A percentile compares a stretch with the other conserved stretches of the same genome.
These are phyloP conservation scores for Hamigera avellanea DNA, from an alignment of 495 filamentous ascomycete species.

Conservation along the genomic window DNA sequence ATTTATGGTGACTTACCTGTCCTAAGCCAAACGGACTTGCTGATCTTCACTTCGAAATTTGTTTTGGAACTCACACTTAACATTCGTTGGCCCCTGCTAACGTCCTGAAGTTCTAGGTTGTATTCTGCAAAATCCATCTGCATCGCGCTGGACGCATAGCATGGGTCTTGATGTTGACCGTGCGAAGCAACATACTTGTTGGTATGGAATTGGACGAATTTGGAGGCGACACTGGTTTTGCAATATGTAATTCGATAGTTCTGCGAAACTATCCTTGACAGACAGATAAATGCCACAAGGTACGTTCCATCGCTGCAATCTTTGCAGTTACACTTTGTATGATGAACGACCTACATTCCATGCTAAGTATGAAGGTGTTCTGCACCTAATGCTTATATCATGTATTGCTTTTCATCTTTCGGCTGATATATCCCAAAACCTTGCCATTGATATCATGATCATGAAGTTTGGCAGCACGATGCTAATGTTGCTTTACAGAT, in stretches of 20 bases:
- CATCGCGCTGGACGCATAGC: too few species aligned
- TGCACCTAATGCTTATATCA: conserved; percentile 57
- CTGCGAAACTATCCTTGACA: too few species aligned
- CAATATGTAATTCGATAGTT: too few species aligned
- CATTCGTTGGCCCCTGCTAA: conserved; percentile 22
- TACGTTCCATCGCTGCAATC: conserved; percentile 1
- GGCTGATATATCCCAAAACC: conserved; percentile 46
- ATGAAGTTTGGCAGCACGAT: conserved; percentile 12
- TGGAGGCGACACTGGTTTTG: too few species aligned
- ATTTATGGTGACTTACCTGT: conserved; percentile 83
- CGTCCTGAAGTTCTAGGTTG: conserved; percentile 14
- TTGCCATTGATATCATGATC: conserved; percentile 2
- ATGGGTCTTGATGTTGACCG: too few species aligned
- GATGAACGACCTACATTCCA: conserved; percentile 72
- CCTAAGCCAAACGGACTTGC: conserved; percentile 81
- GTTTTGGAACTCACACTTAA: conserved; percentile 5
- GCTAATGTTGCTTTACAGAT: conserved; percentile 25
- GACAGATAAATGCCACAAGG: background rate
- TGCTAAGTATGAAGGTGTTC: conserved; percentile 77
- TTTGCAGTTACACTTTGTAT: conserved; percentile 25
- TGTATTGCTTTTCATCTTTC: conserved; percentile 96
- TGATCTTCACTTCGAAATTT: conserved; percentile 36
- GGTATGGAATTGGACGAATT: too few species aligned
- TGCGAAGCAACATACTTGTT: too few species aligned
- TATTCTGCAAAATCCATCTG: too few species aligned